A percentile compares a stretch with the other conserved stretches of the same genome.
Evolutionary conservation across 768 basidiomycete species (phyloP).

Genomic region (Coprinopsis marcescibilis): DNA sequence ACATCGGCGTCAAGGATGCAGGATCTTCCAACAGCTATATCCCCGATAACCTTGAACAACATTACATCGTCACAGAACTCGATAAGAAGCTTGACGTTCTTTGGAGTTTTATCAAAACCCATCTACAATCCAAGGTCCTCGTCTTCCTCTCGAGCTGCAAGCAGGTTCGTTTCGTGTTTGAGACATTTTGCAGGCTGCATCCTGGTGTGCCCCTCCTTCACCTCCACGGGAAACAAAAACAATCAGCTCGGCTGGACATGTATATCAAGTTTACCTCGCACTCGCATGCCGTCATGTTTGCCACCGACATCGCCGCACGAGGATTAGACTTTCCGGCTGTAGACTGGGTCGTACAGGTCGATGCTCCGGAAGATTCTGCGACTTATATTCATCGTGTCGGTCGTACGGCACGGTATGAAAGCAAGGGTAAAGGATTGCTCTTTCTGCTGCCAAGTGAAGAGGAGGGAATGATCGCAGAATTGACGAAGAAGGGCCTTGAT

Average conservation of each 20-base stretch:
- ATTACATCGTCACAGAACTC: constrained; percentile 78
- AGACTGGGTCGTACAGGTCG: constrained; percentile 95
- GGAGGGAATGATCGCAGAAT: constrained; percentile 74
- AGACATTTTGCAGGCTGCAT: constrained; percentile 93
- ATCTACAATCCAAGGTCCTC: constrained; percentile 84
- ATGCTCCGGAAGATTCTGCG: constrained; percentile 95
- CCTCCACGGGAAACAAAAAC: constrained; percentile 95
- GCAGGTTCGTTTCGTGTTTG: constrained; percentile 95
- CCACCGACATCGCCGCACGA: constrained; percentile 94
- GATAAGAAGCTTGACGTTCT: constrained; percentile 87
- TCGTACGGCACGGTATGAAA: constrained; percentile 89
- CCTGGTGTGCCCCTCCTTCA: constrained; percentile 92
- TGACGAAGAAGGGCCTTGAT: constrained; percentile 67
- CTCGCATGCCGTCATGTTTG: constrained; percentile 82
- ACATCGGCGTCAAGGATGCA: constrained; percentile 54
- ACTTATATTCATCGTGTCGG: constrained; percentile 98
- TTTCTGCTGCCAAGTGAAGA: constrained; percentile 89
- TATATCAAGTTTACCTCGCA: constrained; percentile 81
- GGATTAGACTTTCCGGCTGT: constrained; percentile 95
- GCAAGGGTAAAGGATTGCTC: constrained; percentile 79
- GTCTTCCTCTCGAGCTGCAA: constrained; percentile 95
- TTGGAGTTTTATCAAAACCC: constrained; percentile 93
- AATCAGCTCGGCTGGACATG: constrained; percentile 77
- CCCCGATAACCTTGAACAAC: constrained; percentile 79
- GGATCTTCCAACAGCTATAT: constrained; percentile 49